A percentile compares a stretch with the other conserved stretches of the same genome.
Evolutionary conservation across 1,284 basidiomycete genomes (phyloP).

Genomic region (Neolentinus lepideus): DNA sequence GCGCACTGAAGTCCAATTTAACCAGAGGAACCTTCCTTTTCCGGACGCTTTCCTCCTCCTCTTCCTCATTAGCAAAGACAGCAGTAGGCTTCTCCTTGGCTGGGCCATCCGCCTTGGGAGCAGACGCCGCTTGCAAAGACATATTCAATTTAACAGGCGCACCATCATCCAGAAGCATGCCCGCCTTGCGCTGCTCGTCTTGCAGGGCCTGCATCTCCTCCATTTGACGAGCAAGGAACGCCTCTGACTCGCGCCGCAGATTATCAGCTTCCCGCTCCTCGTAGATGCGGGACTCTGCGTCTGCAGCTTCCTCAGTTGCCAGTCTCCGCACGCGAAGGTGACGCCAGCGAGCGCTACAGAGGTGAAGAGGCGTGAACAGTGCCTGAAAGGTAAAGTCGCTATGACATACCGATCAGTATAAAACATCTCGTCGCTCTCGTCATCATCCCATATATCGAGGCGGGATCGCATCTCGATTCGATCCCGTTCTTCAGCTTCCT

Average conservation of each 20-base stretch:
- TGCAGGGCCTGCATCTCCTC: slow-evolving; percentile 85
- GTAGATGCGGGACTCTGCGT: slow-evolving; percentile 72
- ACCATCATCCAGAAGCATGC: slow-evolving; percentile 84
- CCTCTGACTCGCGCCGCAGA: slow-evolving; percentile 79
- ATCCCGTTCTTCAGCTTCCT: slow-evolving; percentile 71
- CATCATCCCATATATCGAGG: slow-evolving; percentile 84
- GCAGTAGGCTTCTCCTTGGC: slow-evolving; percentile 44
- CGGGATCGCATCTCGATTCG: slow-evolving; percentile 63
- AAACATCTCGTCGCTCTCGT: slow-evolving; percentile 82
- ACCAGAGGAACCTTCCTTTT: slow-evolving; percentile 78
- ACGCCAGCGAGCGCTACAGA: slow-evolving; percentile 65
- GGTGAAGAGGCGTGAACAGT: slow-evolving; percentile 1
- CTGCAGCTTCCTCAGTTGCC: slow-evolving; percentile 68
- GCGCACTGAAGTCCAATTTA: slow-evolving; percentile 79
- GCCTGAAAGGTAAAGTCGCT: background rate
- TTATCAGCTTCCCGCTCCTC: slow-evolving; percentile 83
- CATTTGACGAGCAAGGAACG: slow-evolving; percentile 84
- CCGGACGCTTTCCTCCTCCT: slow-evolving; percentile 69
- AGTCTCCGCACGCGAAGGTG: slow-evolving; percentile 59
- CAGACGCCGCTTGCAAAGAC: slow-evolving; percentile 41
- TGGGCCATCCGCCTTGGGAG: slow-evolving; percentile 37
- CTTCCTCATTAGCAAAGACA: slow-evolving; percentile 77
- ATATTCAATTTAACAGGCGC: slow-evolving; percentile 82
- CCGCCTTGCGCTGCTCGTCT: slow-evolving; percentile 81
- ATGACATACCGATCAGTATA: slow-evolving; percentile 70